phyloP scores from a whole-genome alignment of 2,329 filamentous ascomycete genomes.

The Fusarium sublunatum region DNA sequence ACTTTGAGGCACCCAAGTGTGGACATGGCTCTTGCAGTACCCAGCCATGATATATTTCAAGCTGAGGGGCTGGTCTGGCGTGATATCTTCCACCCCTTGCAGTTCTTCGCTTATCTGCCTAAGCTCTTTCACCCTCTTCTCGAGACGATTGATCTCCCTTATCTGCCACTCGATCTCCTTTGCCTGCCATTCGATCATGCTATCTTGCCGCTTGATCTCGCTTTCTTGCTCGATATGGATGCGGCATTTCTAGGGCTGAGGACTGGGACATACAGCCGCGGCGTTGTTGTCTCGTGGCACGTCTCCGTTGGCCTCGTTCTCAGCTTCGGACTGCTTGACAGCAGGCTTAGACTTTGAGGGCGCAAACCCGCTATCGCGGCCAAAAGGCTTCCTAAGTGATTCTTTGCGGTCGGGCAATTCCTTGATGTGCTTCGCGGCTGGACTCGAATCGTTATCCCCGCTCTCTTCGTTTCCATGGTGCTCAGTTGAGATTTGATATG shows the following conservation, averaged over 20 bases:
- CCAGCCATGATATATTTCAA: neutral
- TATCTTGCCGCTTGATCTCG: neutral
- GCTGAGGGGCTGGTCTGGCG: too few relatives aligned
- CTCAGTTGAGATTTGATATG: neutral
- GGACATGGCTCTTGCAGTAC: neutral
- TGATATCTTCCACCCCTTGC: too few relatives aligned
- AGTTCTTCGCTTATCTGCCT: neutral
- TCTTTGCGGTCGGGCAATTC: neutral
- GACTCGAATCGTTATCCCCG: neutral
- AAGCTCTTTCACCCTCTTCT: too few relatives aligned
- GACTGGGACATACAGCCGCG: neutral
- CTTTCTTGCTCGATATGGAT: neutral
- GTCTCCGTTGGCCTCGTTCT: neutral
- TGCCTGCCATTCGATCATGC: neutral
- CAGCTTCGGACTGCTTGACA: neutral
- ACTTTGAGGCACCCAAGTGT: slow-evolving; percentile 1
- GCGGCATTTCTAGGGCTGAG: neutral
- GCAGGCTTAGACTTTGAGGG: neutral
- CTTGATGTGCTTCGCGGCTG: neutral
- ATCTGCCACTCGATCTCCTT: neutral
- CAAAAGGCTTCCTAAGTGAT: too few relatives aligned
- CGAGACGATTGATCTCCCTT: neutral
- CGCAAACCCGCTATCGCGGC: neutral
- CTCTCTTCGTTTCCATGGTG: neutral
- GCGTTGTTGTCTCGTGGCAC: neutral